These are phyloP conservation scores for Lactarius pseudohatsudake DNA, from an alignment of 768 basidiomycete genomes.

Conservation along the genomic window DNA sequence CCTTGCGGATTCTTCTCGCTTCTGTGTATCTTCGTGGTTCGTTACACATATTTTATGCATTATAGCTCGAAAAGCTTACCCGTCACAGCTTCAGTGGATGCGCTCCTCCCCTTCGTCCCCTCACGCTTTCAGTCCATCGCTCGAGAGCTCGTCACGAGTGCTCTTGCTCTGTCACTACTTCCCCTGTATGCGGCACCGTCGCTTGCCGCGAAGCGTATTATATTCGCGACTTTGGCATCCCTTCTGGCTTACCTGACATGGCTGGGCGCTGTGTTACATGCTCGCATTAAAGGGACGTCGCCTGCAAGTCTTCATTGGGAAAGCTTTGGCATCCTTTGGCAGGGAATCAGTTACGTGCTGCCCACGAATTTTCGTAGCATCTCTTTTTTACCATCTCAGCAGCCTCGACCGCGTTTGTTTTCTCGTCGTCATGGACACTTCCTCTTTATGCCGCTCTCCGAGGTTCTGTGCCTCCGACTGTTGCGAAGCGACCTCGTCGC, in stretches of 20 bases:
- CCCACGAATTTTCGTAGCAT: background rate
- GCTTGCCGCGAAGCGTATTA: slow-evolving; percentile 51
- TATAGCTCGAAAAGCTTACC: slow-evolving; percentile 26
- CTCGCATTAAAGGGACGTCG: slow-evolving; percentile 50
- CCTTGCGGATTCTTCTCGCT: slow-evolving; percentile 51
- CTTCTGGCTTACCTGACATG: slow-evolving; percentile 59
- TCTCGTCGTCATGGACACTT: slow-evolving; percentile 63
- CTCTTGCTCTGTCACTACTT: slow-evolving; percentile 45
- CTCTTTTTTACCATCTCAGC: slow-evolving; percentile 8
- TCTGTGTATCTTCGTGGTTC: slow-evolving; percentile 66
- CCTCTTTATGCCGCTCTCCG: slow-evolving; percentile 63
- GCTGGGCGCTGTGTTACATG: slow-evolving; percentile 54
- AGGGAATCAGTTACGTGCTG: slow-evolving; percentile 55
- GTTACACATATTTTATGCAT: slow-evolving; percentile 33
- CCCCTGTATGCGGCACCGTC: slow-evolving; percentile 57
- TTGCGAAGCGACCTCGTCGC: slow-evolving; percentile 45
- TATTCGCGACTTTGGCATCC: slow-evolving; percentile 61
- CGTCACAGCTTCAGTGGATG: slow-evolving; percentile 52
- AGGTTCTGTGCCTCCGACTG: slow-evolving; percentile 41
- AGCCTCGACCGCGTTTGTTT: slow-evolving; percentile 65
- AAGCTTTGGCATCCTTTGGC: slow-evolving; percentile 55
- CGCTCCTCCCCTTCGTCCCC: slow-evolving; percentile 50
- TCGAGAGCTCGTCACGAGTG: slow-evolving; percentile 42
- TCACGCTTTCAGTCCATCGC: slow-evolving; percentile 37
- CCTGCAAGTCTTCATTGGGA: slow-evolving; percentile 39